These are phyloP conservation scores for Biscogniauxia mediterranea DNA, from an alignment of 2,329 filamentous ascomycete genomes.

Conservation along the genomic window DNA sequence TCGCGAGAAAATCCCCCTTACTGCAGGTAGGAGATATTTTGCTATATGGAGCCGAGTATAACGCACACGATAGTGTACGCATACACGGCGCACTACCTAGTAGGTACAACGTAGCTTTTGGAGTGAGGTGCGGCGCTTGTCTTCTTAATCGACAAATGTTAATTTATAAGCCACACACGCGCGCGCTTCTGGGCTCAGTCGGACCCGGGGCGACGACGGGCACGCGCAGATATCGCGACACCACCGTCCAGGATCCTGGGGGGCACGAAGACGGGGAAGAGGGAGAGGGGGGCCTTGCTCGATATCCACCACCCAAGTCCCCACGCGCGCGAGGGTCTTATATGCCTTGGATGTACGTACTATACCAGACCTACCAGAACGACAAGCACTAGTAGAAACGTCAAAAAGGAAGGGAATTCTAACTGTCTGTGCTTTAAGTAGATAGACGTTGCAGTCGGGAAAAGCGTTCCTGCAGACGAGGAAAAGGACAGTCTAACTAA, in stretches of 20 bases:
- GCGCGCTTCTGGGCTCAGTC: slow-evolving; percentile 15
- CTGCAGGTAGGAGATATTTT: background rate
- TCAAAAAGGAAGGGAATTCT: background rate
- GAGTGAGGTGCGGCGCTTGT: background rate
- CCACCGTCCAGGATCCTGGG: slow-evolving; percentile 4
- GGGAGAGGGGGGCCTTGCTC: background rate
- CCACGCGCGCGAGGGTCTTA: background rate
- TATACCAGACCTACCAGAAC: background rate
- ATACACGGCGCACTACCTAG: background rate
- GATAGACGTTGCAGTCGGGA: slow-evolving; percentile 7
- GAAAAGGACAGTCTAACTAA: background rate
- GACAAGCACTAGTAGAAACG: slow-evolving; percentile 2
- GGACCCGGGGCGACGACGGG: background rate
- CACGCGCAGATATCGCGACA: slow-evolving; percentile 18
- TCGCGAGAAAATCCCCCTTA: background rate
- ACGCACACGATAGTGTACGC: background rate
- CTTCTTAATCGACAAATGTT: background rate
- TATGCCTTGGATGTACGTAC: background rate
- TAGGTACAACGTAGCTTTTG: background rate
- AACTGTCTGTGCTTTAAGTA: slow-evolving; percentile 3
- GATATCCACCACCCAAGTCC: background rate
- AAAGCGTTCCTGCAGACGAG: slow-evolving; percentile 4
- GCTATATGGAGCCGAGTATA: background rate
- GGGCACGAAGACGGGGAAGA: background rate
- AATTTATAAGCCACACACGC: background rate